Evolutionary conservation across 768 basidiomycete genomes (phyloP), one percentile per base, ranked within the genome.

Genomic region (Leccinum uliginosum): DNA sequence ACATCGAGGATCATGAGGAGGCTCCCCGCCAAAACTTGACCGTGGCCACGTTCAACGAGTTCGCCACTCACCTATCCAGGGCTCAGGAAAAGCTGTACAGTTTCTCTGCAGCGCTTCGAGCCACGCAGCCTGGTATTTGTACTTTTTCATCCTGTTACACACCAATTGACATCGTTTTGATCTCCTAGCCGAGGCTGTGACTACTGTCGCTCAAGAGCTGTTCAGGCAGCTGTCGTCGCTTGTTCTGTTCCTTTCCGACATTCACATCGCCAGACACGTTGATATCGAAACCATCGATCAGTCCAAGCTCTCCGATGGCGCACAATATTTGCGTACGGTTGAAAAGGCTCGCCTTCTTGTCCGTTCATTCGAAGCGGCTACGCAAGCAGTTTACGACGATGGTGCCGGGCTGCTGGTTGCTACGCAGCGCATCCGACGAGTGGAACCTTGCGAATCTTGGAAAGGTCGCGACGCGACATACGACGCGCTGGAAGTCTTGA

Each of bases 301-400:
- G 11, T 60, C 70, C 4, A 65, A 69, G 7, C 65, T 75, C 1
- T 56, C 67, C 2, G 70, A 73, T 10, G 77, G 77, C 43, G 62
- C 63, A 15, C 67, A 67, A 21, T 81, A 79, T 54, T 58, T 74
- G 49, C 70, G 73, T 40, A 73, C 74, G 26, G 76, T 82, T 1
- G 74, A 76, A 51, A 74, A 73, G 54, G 83, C 81, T 5, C 76
- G 77, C 8, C 61, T 70, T 15, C 71, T 82, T 17, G 70, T 83
- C 8, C 76, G 80, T 23, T 74, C 74, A 6, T 65, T 83, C 46
- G 83, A 84, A 63, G 72, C 72, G 1, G 62, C 73, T 12, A 71
- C 78, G 11, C 83, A 84, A 55, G 75, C 78, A 3, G 67, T 84
- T 1, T 82, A 77, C 59, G 81, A 84, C 55, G 75, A 79, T 51